These are phyloP conservation scores for Citrus hindsii DNA, from an alignment of 345 rosid genomes.

Conservation along the genomic window DNA sequence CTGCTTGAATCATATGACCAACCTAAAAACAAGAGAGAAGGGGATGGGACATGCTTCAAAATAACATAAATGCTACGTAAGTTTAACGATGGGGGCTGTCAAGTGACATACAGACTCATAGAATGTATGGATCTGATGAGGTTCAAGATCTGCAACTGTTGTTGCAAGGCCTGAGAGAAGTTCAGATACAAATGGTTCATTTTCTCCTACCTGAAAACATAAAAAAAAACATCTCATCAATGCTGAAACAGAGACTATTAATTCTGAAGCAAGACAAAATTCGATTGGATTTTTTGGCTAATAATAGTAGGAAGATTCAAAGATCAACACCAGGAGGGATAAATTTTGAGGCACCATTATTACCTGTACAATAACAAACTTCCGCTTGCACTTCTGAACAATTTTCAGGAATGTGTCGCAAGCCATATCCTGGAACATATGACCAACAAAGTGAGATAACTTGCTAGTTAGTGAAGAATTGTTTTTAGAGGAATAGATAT, in stretches of 20 bases:
- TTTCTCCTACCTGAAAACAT: slow-evolving; percentile 85
- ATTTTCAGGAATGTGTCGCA: slow-evolving; percentile 99
- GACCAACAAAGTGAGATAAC: not conserved
- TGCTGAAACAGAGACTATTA: not conserved
- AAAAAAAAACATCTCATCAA: not conserved
- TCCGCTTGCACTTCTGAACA: slow-evolving; percentile 98
- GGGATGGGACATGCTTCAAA: not conserved
- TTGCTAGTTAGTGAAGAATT: not conserved
- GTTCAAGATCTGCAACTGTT: slow-evolving; percentile 96
- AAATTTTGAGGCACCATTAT: not conserved
- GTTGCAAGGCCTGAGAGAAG: slow-evolving; percentile 90
- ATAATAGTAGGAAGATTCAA: not conserved
- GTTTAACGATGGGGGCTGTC: not conserved
- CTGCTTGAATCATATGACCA: slow-evolving; percentile 97
- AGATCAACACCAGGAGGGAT: not conserved
- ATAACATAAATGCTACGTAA: not conserved
- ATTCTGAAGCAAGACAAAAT: not conserved
- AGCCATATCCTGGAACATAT: slow-evolving; percentile 86
- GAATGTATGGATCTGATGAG: slow-evolving; percentile 96
- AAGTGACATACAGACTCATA: slow-evolving; percentile 81
- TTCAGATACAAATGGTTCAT: slow-evolving; percentile 96
- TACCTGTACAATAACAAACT: slow-evolving; percentile 94
- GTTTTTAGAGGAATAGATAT: not conserved
- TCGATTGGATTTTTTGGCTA: not conserved
- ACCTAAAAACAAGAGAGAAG: slow-evolving; percentile 45